Evolutionary conservation across 1,284 basidiomycete species (phyloP), one percentile per base, ranked within the genome.

Genomic region (Vanrija sp.): DNA sequence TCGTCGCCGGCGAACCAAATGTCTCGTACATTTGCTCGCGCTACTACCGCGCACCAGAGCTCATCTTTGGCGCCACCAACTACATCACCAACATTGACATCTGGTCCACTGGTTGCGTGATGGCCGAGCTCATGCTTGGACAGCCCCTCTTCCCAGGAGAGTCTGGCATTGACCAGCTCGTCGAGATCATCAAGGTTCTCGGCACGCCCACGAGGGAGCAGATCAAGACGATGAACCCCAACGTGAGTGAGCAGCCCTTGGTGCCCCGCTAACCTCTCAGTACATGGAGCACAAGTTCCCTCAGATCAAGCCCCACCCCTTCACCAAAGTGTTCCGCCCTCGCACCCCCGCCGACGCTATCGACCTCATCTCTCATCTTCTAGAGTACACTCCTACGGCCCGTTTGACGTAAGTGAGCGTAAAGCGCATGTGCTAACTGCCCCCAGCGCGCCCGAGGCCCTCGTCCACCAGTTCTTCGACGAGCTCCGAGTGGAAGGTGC

Each of bases 211-310:
- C 95, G 56, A 83, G 95, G 66, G 96, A 98, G 75, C 96, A 99
- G 79, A 99, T 99, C 85, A 98, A 98, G 87, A 98, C 96, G 66
- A 99, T 99, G 95, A 99, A 99, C 79, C 95, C 96, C 49, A 95
- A 95, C 80, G 74, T 76, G 64, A 69, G 74, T 67, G 8, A 43
- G 18, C n/a, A n/a, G n/a, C n/a, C n/a, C n/a, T n/a, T n/a, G n/a
- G n/a, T n/a, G n/a, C n/a, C n/a, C n/a, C n/a, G n/a, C 29, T 40
- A 5, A 43, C 44, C 2, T 12, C n/a, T 5, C 76, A 83, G 75
- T 99, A 99, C 80, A 98, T 98, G 96, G 96, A 99, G 78, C 95
- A 99, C 85, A 98, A 98, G 79, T 99, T 99, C 83, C 95, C 95
- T 8, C 95, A 98, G 79, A 99, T 99, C 82, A 95, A 96, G 77